Conservation (phyloP, 2,329 filamentous ascomycete species). For the Tolypocladium tropicale region DNA sequence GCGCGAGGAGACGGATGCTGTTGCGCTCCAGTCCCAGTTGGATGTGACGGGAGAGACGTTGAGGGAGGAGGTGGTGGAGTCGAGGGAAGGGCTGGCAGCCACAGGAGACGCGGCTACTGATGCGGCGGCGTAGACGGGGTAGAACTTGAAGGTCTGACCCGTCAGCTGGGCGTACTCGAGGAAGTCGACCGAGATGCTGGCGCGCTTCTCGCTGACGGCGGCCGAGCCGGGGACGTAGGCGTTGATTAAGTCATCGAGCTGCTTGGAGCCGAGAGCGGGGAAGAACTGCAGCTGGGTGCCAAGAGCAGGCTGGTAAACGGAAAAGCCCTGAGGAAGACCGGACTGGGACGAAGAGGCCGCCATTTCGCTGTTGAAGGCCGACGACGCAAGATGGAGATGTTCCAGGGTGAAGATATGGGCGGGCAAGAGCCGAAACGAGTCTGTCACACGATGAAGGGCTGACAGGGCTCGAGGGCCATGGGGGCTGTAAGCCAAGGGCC, state of each 20-base stretch:
- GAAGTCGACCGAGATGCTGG: conserved; percentile 48
- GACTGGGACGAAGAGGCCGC: conserved; percentile 10
- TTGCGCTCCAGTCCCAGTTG: conserved; percentile 33
- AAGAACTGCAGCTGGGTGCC: conserved; percentile 53
- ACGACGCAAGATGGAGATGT: background rate
- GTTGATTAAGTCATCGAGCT: conserved; percentile 51
- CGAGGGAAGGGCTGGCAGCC: conserved; percentile 27
- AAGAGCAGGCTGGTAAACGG: conserved; percentile 47
- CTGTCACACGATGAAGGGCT: conserved; percentile 5
- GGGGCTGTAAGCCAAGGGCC: background rate
- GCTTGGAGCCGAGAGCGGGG: conserved; percentile 50
- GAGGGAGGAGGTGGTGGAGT: conserved; percentile 37
- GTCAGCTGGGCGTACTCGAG: conserved; percentile 41
- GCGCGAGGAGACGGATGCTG: conserved; percentile 19
- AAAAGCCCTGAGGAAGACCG: conserved; percentile 38
- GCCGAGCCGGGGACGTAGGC: conserved; percentile 43
- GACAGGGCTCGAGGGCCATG: background rate
- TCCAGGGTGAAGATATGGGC: background rate
- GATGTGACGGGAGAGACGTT: conserved; percentile 39
- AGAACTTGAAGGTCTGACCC: conserved; percentile 51
- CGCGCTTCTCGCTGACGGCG: conserved; percentile 48
- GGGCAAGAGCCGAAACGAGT: background rate
- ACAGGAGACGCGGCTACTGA: conserved; percentile 30
- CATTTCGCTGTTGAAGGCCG: conserved; percentile 12
- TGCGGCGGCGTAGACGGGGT: conserved; percentile 33